Evolutionary conservation across 1,284 basidiomycete species (phyloP).

Genomic region (Puccinia novopanici): DNA sequence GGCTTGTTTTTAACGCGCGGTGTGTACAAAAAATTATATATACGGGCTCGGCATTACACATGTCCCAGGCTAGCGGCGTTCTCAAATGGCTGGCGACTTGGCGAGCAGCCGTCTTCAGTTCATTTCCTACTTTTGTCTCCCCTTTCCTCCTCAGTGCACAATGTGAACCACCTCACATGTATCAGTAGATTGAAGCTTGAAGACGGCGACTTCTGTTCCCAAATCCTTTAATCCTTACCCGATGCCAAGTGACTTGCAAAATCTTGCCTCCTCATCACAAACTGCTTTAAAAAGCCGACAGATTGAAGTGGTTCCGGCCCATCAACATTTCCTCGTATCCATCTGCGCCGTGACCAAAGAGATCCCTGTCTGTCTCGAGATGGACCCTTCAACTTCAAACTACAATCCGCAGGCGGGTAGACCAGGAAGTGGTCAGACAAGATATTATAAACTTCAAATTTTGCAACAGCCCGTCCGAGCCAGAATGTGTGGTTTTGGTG

Average conservation of each 20-base stretch:
- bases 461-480: slow-evolving; percentile 83
- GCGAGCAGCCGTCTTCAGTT: background rate
- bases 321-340: background rate
- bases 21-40: background rate
- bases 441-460: slow-evolving; percentile 77
- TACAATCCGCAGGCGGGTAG: slow-evolving; percentile 15
- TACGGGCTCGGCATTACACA: background rate
- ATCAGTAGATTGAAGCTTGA: background rate
- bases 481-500: slow-evolving; percentile 89
- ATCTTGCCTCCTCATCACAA: background rate
- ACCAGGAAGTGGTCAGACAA: slow-evolving; percentile 57
- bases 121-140: background rate
- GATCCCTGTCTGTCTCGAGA: background rate
- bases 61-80: background rate
- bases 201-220: background rate
- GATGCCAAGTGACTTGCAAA: slow-evolving; percentile 7
- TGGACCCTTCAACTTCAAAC: background rate
- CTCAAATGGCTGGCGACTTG: background rate
- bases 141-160: background rate
- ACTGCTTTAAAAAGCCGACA: slow-evolving; percentile 1
- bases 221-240: background rate
- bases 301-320: background rate
- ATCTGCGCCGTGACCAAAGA: background rate
- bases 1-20: background rate
- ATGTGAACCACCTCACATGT: background rate